These are phyloP conservation scores for Ceratobasidium papillatum DNA, from an alignment of 1,284 basidiomycete species.

Conservation along the genomic window DNA sequence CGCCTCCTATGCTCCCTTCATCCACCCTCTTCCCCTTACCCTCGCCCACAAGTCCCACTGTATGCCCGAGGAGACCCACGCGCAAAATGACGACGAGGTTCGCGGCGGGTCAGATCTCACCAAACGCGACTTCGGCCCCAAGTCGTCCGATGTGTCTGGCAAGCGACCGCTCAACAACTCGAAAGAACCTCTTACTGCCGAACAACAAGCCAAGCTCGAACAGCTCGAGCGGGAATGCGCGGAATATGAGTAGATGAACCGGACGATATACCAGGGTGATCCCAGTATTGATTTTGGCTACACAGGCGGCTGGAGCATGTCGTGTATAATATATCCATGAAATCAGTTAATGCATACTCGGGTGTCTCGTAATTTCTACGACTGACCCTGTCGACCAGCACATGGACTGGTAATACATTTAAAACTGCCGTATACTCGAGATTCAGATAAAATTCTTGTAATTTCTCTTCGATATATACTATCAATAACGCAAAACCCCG, in stretches of 20 bases:
- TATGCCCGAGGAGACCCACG: conserved; percentile 51
- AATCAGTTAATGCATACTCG: too few relatives aligned
- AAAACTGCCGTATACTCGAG: too few relatives aligned
- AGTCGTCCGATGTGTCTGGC: conserved; percentile 8
- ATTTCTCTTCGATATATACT: too few relatives aligned
- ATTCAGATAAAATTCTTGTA: too few relatives aligned
- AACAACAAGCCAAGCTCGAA: conserved; percentile 36
- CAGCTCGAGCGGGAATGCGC: conserved; percentile 28
- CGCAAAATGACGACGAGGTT: conserved; percentile 48
- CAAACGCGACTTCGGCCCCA: conserved; percentile 28
- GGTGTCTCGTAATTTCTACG: too few relatives aligned
- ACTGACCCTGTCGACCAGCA: too few relatives aligned
- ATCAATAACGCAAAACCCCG: too few relatives aligned
- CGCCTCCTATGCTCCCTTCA: conserved; percentile 59
- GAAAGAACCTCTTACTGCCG: conserved; percentile 19
- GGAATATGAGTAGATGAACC: conserved; percentile 37
- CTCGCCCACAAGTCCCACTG: conserved; percentile 70
- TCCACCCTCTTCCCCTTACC: conserved; percentile 71
- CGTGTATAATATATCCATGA: too few relatives aligned
- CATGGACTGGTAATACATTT: too few relatives aligned
- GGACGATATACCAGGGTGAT: too few relatives aligned
- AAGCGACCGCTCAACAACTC: conserved; percentile 22
- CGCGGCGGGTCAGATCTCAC: conserved; percentile 45
- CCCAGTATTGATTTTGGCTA: too few relatives aligned
- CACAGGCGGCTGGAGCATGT: too few relatives aligned